phyloP scores from a whole-genome alignment of 1,284 basidiomycete genomes.

The Fomes fomentarius region DNA sequence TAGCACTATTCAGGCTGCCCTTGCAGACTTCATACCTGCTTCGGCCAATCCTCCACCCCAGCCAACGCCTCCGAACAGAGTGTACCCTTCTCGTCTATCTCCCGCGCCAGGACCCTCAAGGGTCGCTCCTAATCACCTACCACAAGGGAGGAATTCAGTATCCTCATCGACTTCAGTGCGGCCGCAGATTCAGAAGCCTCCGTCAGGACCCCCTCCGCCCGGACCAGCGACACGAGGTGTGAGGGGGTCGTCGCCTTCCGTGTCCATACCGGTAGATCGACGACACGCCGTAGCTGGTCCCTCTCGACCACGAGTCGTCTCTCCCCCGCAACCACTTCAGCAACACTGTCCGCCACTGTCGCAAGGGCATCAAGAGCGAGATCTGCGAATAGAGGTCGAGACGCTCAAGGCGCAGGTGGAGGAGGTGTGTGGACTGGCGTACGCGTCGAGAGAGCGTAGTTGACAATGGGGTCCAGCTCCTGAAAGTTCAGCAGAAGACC shows the following conservation, averaged over 20 bases:
- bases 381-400: slow-evolving; percentile 25
- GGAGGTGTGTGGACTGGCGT: slow-evolving; percentile 40
- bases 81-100: neutral
- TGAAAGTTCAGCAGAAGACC: slow-evolving; percentile 48
- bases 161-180: neutral
- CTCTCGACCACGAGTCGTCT: neutral
- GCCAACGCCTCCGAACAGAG: neutral
- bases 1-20: slow-evolving; percentile 11
- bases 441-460: neutral
- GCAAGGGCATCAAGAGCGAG: slow-evolving; percentile 16
- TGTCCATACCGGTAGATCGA: neutral
- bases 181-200: neutral
- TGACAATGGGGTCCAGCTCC: slow-evolving; percentile 43
- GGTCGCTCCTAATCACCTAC: neutral
- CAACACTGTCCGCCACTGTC: slow-evolving; percentile 3
- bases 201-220: neutral
- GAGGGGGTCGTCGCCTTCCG: neutral
- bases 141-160: neutral
- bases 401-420: slow-evolving; percentile 47
- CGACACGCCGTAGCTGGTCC: neutral
- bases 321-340: neutral
- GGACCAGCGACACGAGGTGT: neutral
- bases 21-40: slow-evolving; percentile 11
- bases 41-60: neutral
- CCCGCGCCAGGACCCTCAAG: neutral